A percentile compares a stretch with the other conserved stretches of the same genome.
Evolutionary conservation across 306 rosid genomes (phyloP).

Genomic region (Dryas drummondii): DNA sequence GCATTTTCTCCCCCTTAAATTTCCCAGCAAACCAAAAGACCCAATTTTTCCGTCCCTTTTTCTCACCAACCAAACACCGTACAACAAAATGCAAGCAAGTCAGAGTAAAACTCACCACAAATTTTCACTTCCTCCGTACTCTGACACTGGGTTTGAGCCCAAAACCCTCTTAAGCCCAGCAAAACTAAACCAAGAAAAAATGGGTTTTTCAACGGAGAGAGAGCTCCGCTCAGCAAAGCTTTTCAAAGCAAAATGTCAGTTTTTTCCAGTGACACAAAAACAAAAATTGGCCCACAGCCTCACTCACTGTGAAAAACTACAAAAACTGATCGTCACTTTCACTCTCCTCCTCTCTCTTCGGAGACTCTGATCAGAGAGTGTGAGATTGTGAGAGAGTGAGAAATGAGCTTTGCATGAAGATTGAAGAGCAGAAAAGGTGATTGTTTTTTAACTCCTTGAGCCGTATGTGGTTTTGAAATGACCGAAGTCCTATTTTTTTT

Average conservation of each 20-base stretch:
- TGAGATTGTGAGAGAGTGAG: no score
- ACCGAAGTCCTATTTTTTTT: no score
- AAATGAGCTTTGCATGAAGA: no score
- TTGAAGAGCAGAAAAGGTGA: no score
- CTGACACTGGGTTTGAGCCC: not conserved
- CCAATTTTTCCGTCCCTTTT: not conserved
- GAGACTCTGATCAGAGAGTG: not conserved
- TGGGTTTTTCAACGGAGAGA: slow-evolving; percentile 2
- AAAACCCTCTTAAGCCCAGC: slow-evolving; percentile 15
- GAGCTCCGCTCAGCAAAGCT: not conserved
- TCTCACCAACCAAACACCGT: slow-evolving; percentile 1
- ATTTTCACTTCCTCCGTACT: not conserved
- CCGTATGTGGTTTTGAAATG: no score
- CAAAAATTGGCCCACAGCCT: not conserved
- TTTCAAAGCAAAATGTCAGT: not conserved
- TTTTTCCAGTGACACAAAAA: not conserved
- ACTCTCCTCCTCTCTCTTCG: not conserved
- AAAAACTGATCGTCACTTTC: not conserved
- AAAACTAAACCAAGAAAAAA: not conserved
- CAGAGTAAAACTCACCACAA: slow-evolving; percentile 13
- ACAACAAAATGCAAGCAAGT: not conserved
- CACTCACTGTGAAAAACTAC: not conserved
- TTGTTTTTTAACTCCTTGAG: no score
- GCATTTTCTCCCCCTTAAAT: no score
- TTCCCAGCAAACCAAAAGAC: no score